Base-by-base conservation (phyloP, 148 eudicot genomes). In the Camellia sinensis region DNA sequence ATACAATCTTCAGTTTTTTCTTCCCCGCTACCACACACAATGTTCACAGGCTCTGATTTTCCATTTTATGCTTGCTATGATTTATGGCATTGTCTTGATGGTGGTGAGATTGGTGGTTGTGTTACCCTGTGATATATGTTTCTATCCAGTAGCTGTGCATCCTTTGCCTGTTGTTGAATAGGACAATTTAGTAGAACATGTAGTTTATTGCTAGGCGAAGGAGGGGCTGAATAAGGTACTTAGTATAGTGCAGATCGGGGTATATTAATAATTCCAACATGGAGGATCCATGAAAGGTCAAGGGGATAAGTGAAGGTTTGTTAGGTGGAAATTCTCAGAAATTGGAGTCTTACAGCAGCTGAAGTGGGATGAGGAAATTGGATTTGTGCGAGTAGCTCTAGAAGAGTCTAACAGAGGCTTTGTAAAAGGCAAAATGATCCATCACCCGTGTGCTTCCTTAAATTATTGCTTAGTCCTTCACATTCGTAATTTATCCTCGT, bases 101-200 rank as follows among this genome's bases (percentile, higher is more conserved):
- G 63, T 15, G 63, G 63, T 60, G 13, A 15, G 63, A 11, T 4
- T 60, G 63, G 3, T 60, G 19, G 19, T 60, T 60, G 19, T 60
- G 2, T 60, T 15, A 63, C 67, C 11, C 67, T 63, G 12, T 19
- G 60, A 56, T 56, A 56, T 15, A 63, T 19, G 67, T 22, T 21
- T 63, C 18, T 44, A 69, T 17, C 53, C 4, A 17, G 12, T 69
- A 17, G 43, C 54, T 19, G 21, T 8, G 5, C 45, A 3, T 45
- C 54, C 73, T 70, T 46, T 46, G 54, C 73, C 7, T 70, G 54
- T 17, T 70, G 22, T 70, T 29, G 67, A 19, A 63, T 60, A 60
- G 19, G 19, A 3, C 46, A 14, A 18, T 70, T 70, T 46, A 70
- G 37, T 46, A 70, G 56, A 70, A 46, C 73, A 70, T 46, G 29